Percentiles rank a stretch among this genome's conserved stretches.
These are phyloP conservation scores for Eucalyptus fibrosa DNA, from an alignment of 345 rosid species.

Conservation along the genomic window DNA sequence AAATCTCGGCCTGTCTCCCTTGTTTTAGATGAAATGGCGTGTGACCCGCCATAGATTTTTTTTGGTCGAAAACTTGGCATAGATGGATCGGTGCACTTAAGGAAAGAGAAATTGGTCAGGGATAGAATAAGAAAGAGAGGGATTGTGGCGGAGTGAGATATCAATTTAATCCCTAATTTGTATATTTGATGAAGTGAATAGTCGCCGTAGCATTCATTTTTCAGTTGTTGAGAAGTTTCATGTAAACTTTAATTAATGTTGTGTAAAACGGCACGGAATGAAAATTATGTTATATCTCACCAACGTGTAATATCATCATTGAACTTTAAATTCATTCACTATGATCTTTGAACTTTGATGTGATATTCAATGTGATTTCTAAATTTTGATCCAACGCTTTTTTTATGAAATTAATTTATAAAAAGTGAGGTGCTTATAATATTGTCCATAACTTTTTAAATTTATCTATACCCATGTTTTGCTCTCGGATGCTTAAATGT, in stretches of 20 bases:
- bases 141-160: not conserved
- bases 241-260: not conserved
- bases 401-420: too few relatives aligned
- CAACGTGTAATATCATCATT: too few relatives aligned
- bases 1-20: not conserved
- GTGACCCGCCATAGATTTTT: not conserved
- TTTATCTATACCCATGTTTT: not conserved
- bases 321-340: too few relatives aligned
- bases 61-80: too few relatives aligned
- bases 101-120: not conserved
- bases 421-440: not conserved
- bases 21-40: not conserved
- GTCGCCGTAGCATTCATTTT: not conserved
- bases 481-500: not conserved
- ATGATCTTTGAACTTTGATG: too few relatives aligned
- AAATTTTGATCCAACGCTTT: not conserved
- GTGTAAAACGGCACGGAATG: not conserved
- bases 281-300: not conserved
- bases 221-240: not conserved
- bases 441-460: not conserved
- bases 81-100: not conserved
- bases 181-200: not conserved
- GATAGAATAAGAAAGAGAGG: not conserved
- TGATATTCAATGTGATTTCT: too few relatives aligned
- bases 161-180: not conserved